Evolutionary conservation across 805 yeast species (phyloP), one percentile per base, ranked within the genome.

Genomic region (Cyberlindnera mississippiensis): DNA sequence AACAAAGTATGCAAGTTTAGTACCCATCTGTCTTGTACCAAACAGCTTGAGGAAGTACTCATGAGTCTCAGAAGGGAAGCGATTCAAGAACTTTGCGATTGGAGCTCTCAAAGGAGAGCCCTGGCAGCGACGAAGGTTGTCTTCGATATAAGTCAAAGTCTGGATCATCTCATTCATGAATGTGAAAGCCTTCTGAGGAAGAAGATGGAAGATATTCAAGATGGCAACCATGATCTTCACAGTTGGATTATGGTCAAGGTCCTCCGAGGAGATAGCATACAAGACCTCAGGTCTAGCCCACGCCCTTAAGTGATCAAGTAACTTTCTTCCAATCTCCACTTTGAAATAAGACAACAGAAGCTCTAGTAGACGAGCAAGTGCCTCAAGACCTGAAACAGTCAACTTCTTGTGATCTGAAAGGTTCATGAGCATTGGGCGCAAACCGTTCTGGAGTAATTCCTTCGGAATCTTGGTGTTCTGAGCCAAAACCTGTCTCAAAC

Each of bases 351-450:
- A 87, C 28, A 91, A 89, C 50, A 93, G 68, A 17, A 95, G 68
- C 56, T 91, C 96, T 32, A 93, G 69, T 26, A 93, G 69, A 33
- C 95, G 71, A 0, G 97, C 95, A 17, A 93, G 69, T 0, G 98
- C 96, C 56, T 91, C 96, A 15, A 93, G 68, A 2, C 97, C 96
- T 2, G 87, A 75, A 1, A 87, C 93, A 0, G 96, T 86, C 37
- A 93, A 68, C 43, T 91, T 83, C 61, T 88, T 88, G 61, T 89
- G 96, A 56, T 93, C 99, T 0, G 97, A 87, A 24, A 93, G 68
- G 53, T 91, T 91, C 90, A 91, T 86, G 48, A 93, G 66, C 85
- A 93, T 89, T 2, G 99, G 99, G 46, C 96, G 78, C 38, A 93
- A 69, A 0, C 99, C 98, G 59, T 83, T 88, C 62, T 95, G 99